Percentiles rank a stretch among this genome's conserved stretches.
Conservation (phyloP, 371 early-diverging fungal species). For the Rhizopus delemar region DNA sequence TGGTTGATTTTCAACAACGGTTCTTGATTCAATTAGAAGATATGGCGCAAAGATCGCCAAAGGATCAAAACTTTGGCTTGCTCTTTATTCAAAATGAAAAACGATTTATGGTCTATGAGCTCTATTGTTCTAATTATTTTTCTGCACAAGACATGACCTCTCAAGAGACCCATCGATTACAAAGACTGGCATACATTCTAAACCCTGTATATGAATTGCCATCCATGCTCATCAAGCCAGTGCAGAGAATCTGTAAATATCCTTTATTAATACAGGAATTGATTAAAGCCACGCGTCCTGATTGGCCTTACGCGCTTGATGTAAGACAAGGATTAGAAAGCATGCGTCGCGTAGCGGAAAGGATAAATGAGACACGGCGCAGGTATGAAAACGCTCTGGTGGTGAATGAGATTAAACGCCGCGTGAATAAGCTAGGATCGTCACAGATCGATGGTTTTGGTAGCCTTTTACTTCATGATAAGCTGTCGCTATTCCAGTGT, state of each 20-base stretch:
- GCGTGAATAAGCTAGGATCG: conserved; percentile 58
- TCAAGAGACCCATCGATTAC: conserved; percentile 50
- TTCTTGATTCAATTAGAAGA: conserved; percentile 92
- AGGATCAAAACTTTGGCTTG: conserved; percentile 89
- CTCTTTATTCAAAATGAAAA: conserved; percentile 79
- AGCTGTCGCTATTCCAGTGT: conserved; percentile 69
- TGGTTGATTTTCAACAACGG: conserved; percentile 95
- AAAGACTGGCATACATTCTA: conserved; percentile 65
- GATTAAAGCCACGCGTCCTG: conserved; percentile 71
- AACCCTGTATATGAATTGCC: conserved; percentile 86
- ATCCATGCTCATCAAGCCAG: conserved; percentile 93
- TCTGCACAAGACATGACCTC: conserved; percentile 66
- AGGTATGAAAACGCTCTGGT: conserved; percentile 81
- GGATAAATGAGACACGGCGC: conserved; percentile 90
- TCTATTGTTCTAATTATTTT: conserved; percentile 90
- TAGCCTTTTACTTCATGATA: conserved; percentile 78
- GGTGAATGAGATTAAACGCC: conserved; percentile 72
- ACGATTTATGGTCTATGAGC: conserved; percentile 88
- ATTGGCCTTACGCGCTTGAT: conserved; percentile 73
- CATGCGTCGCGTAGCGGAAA: conserved; percentile 84
- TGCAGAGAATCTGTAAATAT: conserved; percentile 97
- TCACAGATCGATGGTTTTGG: conserved; percentile 67
- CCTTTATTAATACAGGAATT: conserved; percentile 86
- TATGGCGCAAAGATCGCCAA: conserved; percentile 65
- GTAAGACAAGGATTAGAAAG: conserved; percentile 76